Conservation (phyloP, 2,329 filamentous ascomycete species). For the Blastomyces emzantsi region DNA sequence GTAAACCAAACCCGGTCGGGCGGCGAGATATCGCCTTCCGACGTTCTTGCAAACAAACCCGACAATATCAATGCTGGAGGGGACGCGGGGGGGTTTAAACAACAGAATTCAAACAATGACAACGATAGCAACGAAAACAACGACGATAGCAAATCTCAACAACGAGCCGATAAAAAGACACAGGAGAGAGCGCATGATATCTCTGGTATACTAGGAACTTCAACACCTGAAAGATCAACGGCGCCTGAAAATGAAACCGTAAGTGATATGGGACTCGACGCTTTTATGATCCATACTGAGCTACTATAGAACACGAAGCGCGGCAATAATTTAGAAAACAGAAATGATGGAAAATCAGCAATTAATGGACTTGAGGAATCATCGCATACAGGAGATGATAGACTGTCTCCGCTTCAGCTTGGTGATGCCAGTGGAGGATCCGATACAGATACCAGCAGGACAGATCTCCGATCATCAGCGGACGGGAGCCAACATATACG, state of each 20-base stretch:
- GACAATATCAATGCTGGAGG: conserved; percentile 45
- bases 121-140: not conserved
- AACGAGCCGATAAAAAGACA: conserved; percentile 18
- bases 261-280: not conserved
- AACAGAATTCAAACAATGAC: conserved; percentile 24
- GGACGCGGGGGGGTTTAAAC: conserved; percentile 35
- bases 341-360: conserved; percentile 25
- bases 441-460: conserved; percentile 54
- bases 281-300: not conserved
- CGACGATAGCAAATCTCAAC: conserved; percentile 18
- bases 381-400: conserved; percentile 33
- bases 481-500: conserved; percentile 38
- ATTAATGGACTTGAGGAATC: conserved; percentile 31
- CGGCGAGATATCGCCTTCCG: conserved; percentile 54
- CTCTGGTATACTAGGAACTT: conserved; percentile 16
- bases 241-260: conserved; percentile 14
- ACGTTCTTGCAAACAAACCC: conserved; percentile 55
- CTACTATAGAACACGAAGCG: not conserved
- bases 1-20: conserved; percentile 62
- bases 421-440: conserved; percentile 47
- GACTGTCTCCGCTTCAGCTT: conserved; percentile 24
- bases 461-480: conserved; percentile 38
- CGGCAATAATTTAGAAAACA: not conserved
- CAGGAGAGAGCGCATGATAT: conserved; percentile 19
- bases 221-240: conserved; percentile 9